Percentiles rank a stretch among this genome's conserved stretches.
Evolutionary conservation across 1,284 basidiomycete species (phyloP).

Genomic region (Neonothopanus nambi): DNA sequence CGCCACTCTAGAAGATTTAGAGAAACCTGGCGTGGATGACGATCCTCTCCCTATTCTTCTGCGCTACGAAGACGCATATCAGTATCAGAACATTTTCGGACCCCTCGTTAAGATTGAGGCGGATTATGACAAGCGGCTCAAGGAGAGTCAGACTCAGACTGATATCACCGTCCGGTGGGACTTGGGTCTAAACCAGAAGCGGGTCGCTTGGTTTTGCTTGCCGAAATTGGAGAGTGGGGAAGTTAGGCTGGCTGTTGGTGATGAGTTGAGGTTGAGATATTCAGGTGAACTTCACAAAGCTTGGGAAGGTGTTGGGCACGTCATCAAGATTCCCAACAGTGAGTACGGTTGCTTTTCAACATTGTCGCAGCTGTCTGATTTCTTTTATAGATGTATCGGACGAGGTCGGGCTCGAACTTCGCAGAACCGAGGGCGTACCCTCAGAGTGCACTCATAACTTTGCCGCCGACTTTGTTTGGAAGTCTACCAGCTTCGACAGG

Average conservation of each 20-base stretch:
- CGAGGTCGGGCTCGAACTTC: slow-evolving; percentile 93
- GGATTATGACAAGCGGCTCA: slow-evolving; percentile 97
- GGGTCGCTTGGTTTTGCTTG: slow-evolving; percentile 94
- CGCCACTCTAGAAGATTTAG: slow-evolving; percentile 94
- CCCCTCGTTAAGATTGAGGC: slow-evolving; percentile 99
- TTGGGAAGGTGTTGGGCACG: slow-evolving; percentile 98
- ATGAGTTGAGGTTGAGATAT: slow-evolving; percentile 92
- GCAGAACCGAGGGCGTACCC: slow-evolving; percentile 92
- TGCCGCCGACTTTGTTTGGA: slow-evolving; percentile 98
- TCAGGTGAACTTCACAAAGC: slow-evolving; percentile 85
- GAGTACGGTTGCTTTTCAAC: slow-evolving; percentile 26
- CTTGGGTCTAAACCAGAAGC: slow-evolving; percentile 95
- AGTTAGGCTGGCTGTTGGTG: slow-evolving; percentile 94
- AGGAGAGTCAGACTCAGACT: slow-evolving; percentile 98
- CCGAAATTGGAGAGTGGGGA: slow-evolving; percentile 98
- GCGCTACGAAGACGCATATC: slow-evolving; percentile 97
- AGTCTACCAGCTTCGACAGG: slow-evolving; percentile 97
- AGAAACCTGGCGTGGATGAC: slow-evolving; percentile 95
- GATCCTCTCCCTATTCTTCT: slow-evolving; percentile 91
- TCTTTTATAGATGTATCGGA: slow-evolving; percentile 83
- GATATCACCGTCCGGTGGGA: slow-evolving; percentile 98
- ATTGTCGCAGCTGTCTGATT: slow-evolving; percentile 20
- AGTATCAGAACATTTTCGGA: slow-evolving; percentile 99
- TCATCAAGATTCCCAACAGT: slow-evolving; percentile 99
- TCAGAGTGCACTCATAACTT: slow-evolving; percentile 94